A percentile compares a stretch with the other conserved stretches of the same genome.
These are phyloP conservation scores for Carex cristatella DNA, from an alignment of 176 grass and related monocot genomes.

Conservation along the genomic window DNA sequence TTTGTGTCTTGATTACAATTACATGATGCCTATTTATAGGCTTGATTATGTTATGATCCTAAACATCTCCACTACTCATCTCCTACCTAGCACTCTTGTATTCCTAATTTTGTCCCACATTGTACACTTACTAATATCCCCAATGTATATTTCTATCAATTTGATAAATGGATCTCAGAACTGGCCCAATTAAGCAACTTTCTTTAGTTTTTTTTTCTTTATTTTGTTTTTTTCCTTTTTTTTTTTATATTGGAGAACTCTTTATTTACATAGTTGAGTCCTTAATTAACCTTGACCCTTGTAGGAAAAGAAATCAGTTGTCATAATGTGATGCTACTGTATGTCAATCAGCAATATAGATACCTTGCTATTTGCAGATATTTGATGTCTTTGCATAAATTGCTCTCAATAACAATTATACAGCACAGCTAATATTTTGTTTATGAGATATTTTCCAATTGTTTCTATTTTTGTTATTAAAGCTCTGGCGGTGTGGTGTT, in stretches of 20 bases:
- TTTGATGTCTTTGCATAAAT: neutral
- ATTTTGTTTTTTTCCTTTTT: neutral
- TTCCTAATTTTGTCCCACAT: too few species aligned
- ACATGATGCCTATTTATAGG: too few species aligned
- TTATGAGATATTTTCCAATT: neutral
- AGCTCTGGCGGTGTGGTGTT: slow-evolving; percentile 92
- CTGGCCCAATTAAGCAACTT: neutral
- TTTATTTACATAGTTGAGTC: neutral
- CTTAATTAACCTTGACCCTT: neutral
- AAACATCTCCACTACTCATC: too few species aligned
- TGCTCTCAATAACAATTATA: neutral
- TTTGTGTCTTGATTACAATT: too few species aligned
- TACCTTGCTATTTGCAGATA: neutral
- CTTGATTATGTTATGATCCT: too few species aligned
- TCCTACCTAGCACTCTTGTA: too few species aligned
- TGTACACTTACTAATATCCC: too few species aligned
- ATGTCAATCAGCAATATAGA: neutral
- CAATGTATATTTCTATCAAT: too few species aligned
- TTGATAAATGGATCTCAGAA: neutral
- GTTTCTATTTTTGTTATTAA: slow-evolving; percentile 12
- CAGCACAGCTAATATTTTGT: neutral
- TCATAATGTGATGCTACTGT: neutral
- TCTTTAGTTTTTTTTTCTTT: neutral
- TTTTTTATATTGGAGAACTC: neutral
- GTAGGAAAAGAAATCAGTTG: neutral